Base-by-base conservation (phyloP, 1,284 basidiomycete genomes). In the Malassezia obtusa region DNA sequence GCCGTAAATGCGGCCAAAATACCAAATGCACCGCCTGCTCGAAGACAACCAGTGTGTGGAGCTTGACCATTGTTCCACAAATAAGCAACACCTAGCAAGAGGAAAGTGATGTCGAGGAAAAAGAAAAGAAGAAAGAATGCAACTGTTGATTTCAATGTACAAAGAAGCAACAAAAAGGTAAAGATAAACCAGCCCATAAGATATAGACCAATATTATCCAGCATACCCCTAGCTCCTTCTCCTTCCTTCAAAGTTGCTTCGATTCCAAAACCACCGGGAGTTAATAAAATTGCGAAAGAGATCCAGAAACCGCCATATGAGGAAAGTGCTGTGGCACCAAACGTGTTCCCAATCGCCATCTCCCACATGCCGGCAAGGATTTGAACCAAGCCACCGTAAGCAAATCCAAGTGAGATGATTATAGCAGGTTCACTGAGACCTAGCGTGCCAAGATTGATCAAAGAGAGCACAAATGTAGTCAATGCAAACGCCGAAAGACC, bases 361-460 rank as follows among this genome's bases (percentile, higher is more conserved):
- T 80, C 79, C 75, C 79, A 78, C 67, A 80, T 77, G 43, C 80
- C 79, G 2, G 79, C 79, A 21, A 81, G 73, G 48, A 81, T 58
- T 66, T 81, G 91, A 8, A 81, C 81, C 21, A 91, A 80, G 58
- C 91, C 91, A 53, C 89, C 90, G 44, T 67, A 68, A 9, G 45
- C 65, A 45, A 73, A 50, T 3, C 64, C 71, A 22, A 70, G 47
- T 40, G 62, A 62, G 28, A 67, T 60, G 15, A 72, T 59, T 4
- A 67, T 57, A 30, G 67, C 61, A 36, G 64, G 61, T 3, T 50
- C 59, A 6, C 54, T 57, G n/a, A 73, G 62, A 10, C 67, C 66
- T n/a, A 63, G 60, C 0, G 66, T 68, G 31, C 61, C 57, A 51
- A 67, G 50, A 52, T 75, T 75, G 61, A 64, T 67, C 51, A 76